phyloP scores from a whole-genome alignment of 495 filamentous ascomycete species.

The Neurospora sp. region DNA sequence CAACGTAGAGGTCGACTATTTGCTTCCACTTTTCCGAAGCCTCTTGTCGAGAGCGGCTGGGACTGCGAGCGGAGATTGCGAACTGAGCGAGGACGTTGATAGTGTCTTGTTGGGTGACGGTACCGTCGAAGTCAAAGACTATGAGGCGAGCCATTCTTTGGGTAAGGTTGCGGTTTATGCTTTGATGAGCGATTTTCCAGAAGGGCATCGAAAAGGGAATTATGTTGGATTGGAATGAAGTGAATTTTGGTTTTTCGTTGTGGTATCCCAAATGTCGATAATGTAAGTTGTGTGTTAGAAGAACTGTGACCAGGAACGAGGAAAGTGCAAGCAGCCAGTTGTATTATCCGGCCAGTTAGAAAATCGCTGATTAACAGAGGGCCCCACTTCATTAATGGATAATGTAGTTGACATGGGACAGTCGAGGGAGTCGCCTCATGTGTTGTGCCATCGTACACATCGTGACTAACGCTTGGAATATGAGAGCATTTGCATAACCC shows the following conservation, averaged over 20 bases:
- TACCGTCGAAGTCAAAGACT: slow-evolving; percentile 41
- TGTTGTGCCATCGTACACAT: neutral
- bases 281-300: neutral
- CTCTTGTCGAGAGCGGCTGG: neutral
- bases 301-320: neutral
- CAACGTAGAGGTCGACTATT: slow-evolving; percentile 27
- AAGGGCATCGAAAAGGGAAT: neutral
- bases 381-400: neutral
- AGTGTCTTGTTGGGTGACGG: slow-evolving; percentile 31
- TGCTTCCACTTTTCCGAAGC: slow-evolving; percentile 16
- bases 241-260: neutral
- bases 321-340: neutral
- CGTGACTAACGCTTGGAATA: neutral
- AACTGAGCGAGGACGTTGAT: slow-evolving; percentile 14
- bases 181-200: neutral
- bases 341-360: neutral
- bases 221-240: neutral
- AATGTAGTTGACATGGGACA: neutral
- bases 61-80: slow-evolving; percentile 1
- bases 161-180: neutral
- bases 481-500: neutral
- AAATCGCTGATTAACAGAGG: neutral
- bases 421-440: neutral
- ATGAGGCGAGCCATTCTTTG: slow-evolving; percentile 17
- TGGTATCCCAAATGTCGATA: neutral